These are phyloP conservation scores for Tilletia indica DNA, from an alignment of 1,284 basidiomycete genomes.

Conservation along the genomic window DNA sequence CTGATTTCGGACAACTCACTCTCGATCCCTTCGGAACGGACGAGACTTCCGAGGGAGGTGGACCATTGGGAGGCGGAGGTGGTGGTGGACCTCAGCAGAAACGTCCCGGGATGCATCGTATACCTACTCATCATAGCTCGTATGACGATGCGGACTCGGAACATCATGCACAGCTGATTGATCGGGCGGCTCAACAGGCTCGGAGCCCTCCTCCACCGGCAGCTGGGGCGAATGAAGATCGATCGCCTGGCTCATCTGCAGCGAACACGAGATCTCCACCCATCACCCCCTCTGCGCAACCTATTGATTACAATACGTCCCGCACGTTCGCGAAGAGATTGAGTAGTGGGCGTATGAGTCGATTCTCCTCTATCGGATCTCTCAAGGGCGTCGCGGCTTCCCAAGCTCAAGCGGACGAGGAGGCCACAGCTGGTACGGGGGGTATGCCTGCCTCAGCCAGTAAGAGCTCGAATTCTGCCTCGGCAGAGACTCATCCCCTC, in stretches of 20 bases:
- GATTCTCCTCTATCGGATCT: slow-evolving; percentile 6
- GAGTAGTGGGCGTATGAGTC: background rate
- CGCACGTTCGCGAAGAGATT: background rate
- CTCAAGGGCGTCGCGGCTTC: background rate
- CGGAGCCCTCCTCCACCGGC: background rate
- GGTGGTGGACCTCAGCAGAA: background rate
- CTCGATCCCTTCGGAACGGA: background rate
- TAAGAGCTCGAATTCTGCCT: background rate
- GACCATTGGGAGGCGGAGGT: background rate
- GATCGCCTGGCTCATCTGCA: background rate
- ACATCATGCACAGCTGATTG: slow-evolving; percentile 5
- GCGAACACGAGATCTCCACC: background rate
- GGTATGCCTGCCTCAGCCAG: background rate
- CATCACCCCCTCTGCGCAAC: background rate
- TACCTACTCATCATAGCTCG: slow-evolving; percentile 12
- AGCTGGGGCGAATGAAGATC: background rate
- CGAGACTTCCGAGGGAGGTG: background rate
- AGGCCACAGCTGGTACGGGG: too few relatives aligned
- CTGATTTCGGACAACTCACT: slow-evolving; percentile 6
- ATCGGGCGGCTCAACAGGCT: background rate
- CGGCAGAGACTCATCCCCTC: background rate
- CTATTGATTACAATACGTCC: background rate
- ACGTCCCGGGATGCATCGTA: slow-evolving; percentile 10
- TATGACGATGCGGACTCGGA: slow-evolving; percentile 11
- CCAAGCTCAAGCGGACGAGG: too few relatives aligned